Conservation (phyloP, 345 rosid species). For the Conringia planisiliqua region DNA sequence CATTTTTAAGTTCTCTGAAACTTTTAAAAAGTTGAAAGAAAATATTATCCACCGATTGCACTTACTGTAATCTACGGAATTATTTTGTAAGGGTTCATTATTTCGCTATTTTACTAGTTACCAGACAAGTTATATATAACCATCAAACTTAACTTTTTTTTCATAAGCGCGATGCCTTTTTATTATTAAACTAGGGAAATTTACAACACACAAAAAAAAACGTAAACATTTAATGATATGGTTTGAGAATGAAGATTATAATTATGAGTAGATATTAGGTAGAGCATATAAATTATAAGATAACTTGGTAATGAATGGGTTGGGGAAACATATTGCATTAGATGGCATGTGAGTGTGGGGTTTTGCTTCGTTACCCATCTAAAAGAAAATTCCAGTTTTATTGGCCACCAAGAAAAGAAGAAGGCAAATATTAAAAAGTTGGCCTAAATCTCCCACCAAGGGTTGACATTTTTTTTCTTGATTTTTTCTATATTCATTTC, state of each 20-base stretch:
- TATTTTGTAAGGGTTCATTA: neutral
- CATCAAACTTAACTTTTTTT: too few species aligned
- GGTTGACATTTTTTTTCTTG: constrained; percentile 31
- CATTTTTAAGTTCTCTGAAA: neutral
- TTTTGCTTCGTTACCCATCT: constrained; percentile 13
- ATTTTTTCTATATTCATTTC: constrained; percentile 5
- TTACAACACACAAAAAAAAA: neutral
- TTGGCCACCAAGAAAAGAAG: constrained; percentile 16
- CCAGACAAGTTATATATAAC: neutral
- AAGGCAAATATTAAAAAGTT: neutral
- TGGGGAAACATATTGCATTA: constrained; percentile 19
- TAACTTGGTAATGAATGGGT: constrained; percentile 8
- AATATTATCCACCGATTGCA: neutral
- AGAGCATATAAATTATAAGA: neutral
- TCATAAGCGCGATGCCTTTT: neutral
- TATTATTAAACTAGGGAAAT: neutral
- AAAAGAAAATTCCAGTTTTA: constrained; percentile 1
- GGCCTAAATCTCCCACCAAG: constrained; percentile 16
- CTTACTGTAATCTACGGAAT: neutral
- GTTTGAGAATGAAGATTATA: neutral
- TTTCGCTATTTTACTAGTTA: neutral
- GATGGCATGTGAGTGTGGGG: constrained; percentile 39
- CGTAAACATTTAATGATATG: neutral
- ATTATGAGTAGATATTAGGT: constrained; percentile 12
- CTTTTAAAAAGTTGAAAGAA: neutral